Evolutionary conservation across 2,329 filamentous ascomycete genomes (phyloP).

Genomic region (Arthrinium puccinioides): DNA sequence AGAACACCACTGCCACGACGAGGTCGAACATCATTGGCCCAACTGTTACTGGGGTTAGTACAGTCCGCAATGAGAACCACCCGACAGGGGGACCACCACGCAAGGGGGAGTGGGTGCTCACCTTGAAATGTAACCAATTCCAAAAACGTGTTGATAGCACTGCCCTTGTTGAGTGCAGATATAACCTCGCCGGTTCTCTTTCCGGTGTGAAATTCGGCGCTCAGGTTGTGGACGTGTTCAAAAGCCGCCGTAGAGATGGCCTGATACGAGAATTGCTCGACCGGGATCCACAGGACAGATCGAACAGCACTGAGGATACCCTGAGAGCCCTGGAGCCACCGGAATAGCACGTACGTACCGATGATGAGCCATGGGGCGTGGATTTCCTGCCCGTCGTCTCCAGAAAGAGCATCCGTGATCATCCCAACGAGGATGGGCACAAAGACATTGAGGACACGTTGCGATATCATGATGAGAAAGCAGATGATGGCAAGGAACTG

Average conservation of each 20-base stretch:
- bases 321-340: constrained; percentile 37
- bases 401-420: constrained; percentile 31
- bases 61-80: too few species aligned
- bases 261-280: constrained; percentile 35
- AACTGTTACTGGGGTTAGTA: too few species aligned
- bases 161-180: constrained; percentile 39
- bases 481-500: constrained; percentile 34
- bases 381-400: constrained; percentile 32
- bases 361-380: constrained; percentile 19
- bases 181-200: constrained; percentile 45
- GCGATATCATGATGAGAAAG: constrained; percentile 30
- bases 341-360: constrained; percentile 34
- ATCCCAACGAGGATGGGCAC: constrained; percentile 34
- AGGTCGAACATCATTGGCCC: constrained; percentile 44
- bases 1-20: constrained; percentile 37
- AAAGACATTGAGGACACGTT: constrained; percentile 35
- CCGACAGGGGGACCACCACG: too few species aligned
- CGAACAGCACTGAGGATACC: constrained; percentile 33
- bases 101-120: too few species aligned
- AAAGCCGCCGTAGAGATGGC: constrained; percentile 36
- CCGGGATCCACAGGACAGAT: constrained; percentile 39
- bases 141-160: constrained; percentile 40
- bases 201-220: constrained; percentile 42
- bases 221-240: constrained; percentile 37
- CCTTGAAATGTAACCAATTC: constrained; percentile 40